Conservation (phyloP, 1,284 basidiomycete species). For the Rhodotorula sp. region DNA sequence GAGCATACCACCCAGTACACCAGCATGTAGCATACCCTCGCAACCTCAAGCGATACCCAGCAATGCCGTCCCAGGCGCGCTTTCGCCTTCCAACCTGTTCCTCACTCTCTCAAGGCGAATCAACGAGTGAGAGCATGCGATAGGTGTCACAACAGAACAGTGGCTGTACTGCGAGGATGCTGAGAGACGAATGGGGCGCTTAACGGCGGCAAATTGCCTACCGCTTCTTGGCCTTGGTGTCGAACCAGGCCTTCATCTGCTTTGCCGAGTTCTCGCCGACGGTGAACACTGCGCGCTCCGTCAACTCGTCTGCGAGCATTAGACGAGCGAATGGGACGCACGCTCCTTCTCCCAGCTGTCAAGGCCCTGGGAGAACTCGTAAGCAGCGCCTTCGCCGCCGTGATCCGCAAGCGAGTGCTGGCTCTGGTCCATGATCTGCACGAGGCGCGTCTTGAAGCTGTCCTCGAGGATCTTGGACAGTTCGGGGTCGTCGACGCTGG, state of each 20-base stretch:
- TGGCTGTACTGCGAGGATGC: not conserved
- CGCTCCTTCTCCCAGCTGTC: slow-evolving; percentile 49
- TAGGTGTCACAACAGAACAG: slow-evolving; percentile 15
- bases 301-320: not conserved
- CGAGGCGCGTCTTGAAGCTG: slow-evolving; percentile 43
- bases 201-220: no score
- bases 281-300: slow-evolving; percentile 36
- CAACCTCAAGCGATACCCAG: not conserved
- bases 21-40: not conserved
- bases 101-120: no score
- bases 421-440: slow-evolving; percentile 48
- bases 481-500: slow-evolving; percentile 44
- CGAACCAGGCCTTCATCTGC: slow-evolving; percentile 44
- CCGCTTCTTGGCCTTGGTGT: slow-evolving; percentile 28
- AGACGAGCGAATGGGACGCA: slow-evolving; percentile 9
- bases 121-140: not conserved
- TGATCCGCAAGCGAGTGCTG: slow-evolving; percentile 44
- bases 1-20: not conserved
- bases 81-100: not conserved
- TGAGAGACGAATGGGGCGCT: no score
- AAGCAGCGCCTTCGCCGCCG: slow-evolving; percentile 42
- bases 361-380: slow-evolving; percentile 45
- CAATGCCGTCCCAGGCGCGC: not conserved
- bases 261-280: slow-evolving; percentile 43
- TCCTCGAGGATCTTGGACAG: slow-evolving; percentile 40